A percentile compares a stretch with the other conserved stretches of the same genome.
These are phyloP conservation scores for Neonectria sp. DNA, from an alignment of 2,329 filamentous ascomycete genomes.

Conservation along the genomic window DNA sequence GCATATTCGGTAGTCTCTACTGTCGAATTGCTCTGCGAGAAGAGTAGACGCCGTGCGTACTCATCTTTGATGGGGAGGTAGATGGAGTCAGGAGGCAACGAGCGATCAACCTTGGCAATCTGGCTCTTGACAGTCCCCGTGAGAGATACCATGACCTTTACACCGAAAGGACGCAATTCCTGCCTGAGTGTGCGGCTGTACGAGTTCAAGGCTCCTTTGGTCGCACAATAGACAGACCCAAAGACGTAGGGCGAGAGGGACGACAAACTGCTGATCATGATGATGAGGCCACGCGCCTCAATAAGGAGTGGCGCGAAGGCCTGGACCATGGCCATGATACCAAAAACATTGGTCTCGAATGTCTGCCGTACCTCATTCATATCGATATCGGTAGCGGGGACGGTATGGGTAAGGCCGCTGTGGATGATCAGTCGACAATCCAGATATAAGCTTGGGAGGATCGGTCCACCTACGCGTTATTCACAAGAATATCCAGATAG, in stretches of 20 bases:
- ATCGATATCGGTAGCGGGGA: neutral
- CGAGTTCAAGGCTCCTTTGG: neutral
- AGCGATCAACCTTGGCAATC: neutral
- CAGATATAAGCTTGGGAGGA: neutral
- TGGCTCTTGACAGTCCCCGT: neutral
- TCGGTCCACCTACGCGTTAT: neutral
- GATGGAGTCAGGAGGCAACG: neutral
- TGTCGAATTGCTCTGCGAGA: neutral
- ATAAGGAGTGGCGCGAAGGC: neutral
- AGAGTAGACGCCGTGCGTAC: neutral
- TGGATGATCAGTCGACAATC: neutral
- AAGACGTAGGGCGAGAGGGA: neutral
- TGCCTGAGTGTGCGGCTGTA: neutral
- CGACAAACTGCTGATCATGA: neutral
- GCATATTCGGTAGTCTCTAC: neutral
- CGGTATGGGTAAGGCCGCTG: neutral
- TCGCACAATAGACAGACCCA: neutral
- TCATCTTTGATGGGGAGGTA: neutral
- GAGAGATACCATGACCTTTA: neutral
- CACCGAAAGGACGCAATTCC: neutral
- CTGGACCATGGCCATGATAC: neutral
- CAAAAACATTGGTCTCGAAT: neutral
- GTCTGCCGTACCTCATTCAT: neutral
- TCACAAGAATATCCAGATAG: neutral
- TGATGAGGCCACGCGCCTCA: neutral